Conservation (phyloP, 108 stramenopile genomes). For the Stephanodiscus triporus region DNA sequence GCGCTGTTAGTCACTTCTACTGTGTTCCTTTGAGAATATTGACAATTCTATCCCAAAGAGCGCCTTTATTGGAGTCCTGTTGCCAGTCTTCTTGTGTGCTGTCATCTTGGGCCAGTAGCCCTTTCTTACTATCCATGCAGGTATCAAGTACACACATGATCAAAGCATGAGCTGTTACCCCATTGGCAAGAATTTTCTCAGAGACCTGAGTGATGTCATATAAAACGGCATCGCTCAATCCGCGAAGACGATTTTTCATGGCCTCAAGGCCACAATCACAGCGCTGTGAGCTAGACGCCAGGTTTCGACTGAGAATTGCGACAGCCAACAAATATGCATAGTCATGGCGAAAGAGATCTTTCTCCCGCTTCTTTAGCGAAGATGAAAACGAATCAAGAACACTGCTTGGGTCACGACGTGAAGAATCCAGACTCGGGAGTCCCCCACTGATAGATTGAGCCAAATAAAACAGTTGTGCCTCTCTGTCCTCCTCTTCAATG, state of each 20-base stretch:
- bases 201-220: conserved; percentile 32
- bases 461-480: conserved; percentile 18
- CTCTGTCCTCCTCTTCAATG: conserved; percentile 48
- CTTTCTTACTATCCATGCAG: conserved; percentile 16
- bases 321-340: conserved; percentile 46
- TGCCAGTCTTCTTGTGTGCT: conserved; percentile 14
- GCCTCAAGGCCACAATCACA: conserved; percentile 55
- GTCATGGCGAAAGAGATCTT: conserved; percentile 30
- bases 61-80: conserved; percentile 10
- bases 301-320: conserved; percentile 44
- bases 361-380: conserved; percentile 28
- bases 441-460: conserved; percentile 34
- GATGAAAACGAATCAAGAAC: conserved; percentile 42
- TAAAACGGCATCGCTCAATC: conserved; percentile 21
- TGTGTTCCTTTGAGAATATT: conserved; percentile 12
- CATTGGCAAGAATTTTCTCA: conserved; percentile 21
- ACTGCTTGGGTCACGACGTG: conserved; percentile 34
- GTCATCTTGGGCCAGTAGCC: conserved; percentile 17
- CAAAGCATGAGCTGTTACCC: conserved; percentile 30
- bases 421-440: conserved; percentile 39
- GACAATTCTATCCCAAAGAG: conserved; percentile 16
- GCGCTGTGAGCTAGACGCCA: conserved; percentile 47
- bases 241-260: conserved; percentile 49
- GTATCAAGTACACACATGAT: conserved; percentile 25
- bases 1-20: too few relatives aligned